A percentile compares a stretch with the other conserved stretches of the same genome.
Conservation (phyloP, 495 filamentous ascomycete species). For the Chaetomium tenue region DNA sequence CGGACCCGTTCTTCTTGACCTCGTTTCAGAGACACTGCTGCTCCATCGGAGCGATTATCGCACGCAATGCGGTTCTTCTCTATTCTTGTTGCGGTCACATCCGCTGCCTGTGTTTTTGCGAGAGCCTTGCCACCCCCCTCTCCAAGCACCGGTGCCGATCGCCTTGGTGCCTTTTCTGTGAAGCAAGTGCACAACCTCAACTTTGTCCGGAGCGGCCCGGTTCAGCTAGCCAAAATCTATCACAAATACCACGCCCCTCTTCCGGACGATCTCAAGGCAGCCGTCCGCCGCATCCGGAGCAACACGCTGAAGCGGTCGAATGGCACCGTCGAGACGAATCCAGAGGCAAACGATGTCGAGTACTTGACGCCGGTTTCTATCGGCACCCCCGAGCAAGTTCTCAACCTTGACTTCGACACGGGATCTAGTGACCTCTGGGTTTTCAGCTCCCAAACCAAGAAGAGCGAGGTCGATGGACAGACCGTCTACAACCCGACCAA, state of each 20-base stretch:
- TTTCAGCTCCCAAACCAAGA: slow-evolving; percentile 36
- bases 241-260: slow-evolving; percentile 54
- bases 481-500: slow-evolving; percentile 56
- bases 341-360: slow-evolving; percentile 58
- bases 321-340: slow-evolving; percentile 50
- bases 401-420: slow-evolving; percentile 73
- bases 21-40: neutral
- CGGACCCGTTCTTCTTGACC: neutral
- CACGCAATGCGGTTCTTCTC: slow-evolving; percentile 22
- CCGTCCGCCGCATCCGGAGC: slow-evolving; percentile 5
- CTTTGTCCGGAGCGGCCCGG: slow-evolving; percentile 48
- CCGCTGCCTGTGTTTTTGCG: slow-evolving; percentile 47
- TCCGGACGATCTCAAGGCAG: slow-evolving; percentile 26
- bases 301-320: slow-evolving; percentile 15
- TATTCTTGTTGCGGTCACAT: slow-evolving; percentile 26
- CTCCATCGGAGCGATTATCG: neutral
- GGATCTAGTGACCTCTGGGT: slow-evolving; percentile 72
- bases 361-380: slow-evolving; percentile 67
- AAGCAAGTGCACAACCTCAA: slow-evolving; percentile 52
- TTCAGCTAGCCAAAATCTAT: slow-evolving; percentile 56
- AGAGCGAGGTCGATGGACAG: slow-evolving; percentile 48
- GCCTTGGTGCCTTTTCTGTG: slow-evolving; percentile 39
- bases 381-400: slow-evolving; percentile 54
- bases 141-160: slow-evolving; percentile 29
- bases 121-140: slow-evolving; percentile 24